Evolutionary conservation across 345 rosid species (phyloP).

Genomic region (Eucalyptus grandis): DNA sequence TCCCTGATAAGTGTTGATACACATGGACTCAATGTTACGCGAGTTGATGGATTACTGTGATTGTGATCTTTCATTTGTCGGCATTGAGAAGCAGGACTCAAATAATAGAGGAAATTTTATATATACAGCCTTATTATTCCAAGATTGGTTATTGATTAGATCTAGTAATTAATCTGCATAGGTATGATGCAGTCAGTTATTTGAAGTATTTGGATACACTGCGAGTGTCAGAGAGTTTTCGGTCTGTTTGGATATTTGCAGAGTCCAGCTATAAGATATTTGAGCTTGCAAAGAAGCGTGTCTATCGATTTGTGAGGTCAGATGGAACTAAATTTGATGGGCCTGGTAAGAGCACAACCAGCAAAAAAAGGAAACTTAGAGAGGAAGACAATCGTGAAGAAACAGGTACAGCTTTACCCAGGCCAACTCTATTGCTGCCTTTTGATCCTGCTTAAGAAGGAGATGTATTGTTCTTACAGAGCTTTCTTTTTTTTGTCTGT

Average conservation of each 20-base stretch:
- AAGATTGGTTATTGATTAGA: not conserved
- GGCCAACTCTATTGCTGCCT: not conserved
- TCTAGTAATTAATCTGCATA: slow-evolving; percentile 1
- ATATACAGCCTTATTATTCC: not conserved
- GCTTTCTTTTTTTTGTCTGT: not conserved
- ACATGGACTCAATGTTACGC: not conserved
- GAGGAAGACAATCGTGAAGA: slow-evolving; percentile 9
- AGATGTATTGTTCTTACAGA: not conserved
- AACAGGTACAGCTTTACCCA: slow-evolving; percentile 15
- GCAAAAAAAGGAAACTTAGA: slow-evolving; percentile 60
- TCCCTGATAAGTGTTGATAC: not conserved
- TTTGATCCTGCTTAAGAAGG: not conserved
- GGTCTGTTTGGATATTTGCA: slow-evolving; percentile 99
- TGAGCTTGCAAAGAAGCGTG: slow-evolving; percentile 95
- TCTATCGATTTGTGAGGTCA: slow-evolving; percentile 46
- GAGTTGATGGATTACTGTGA: not conserved
- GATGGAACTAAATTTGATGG: slow-evolving; percentile 32
- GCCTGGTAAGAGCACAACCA: slow-evolving; percentile 17
- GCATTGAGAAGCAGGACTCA: not conserved
- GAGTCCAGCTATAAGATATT: slow-evolving; percentile 95
- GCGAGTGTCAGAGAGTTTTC: slow-evolving; percentile 90
- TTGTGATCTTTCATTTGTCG: not conserved
- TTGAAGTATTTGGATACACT: slow-evolving; percentile 94
- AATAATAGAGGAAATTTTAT: not conserved
- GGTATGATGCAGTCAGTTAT: slow-evolving; percentile 98